phyloP scores from a whole-genome alignment of 495 filamentous ascomycete species.

The Aspergillus panamensis region DNA sequence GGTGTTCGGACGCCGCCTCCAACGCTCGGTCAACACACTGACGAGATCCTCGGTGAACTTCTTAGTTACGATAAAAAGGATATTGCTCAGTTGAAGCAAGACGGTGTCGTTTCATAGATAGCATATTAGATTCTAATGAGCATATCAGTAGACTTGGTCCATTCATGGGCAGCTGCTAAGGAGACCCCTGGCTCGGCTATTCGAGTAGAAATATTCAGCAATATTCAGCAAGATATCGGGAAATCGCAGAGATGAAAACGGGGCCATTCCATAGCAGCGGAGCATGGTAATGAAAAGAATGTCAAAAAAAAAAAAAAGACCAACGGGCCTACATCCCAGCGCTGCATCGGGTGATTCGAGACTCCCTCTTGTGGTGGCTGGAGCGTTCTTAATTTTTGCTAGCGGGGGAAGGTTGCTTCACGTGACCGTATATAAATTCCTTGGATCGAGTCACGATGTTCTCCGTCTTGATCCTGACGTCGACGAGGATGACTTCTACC shows the following conservation, averaged over 20 bases:
- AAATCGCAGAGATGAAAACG: too few relatives aligned
- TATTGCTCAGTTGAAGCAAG: conserved; percentile 59
- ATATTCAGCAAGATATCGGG: too few relatives aligned
- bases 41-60: conserved; percentile 70
- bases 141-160: background rate
- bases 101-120: conserved; percentile 65
- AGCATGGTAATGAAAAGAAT: background rate
- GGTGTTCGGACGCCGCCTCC: conserved; percentile 78
- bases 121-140: background rate
- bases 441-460: conserved; percentile 21
- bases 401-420: conserved; percentile 14
- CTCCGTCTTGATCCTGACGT: background rate
- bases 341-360: too few relatives aligned
- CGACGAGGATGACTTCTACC: background rate
- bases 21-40: conserved; percentile 85
- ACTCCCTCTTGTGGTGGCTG: too few relatives aligned
- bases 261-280: background rate
- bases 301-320: background rate
- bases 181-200: background rate
- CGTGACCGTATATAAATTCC: conserved; percentile 35
- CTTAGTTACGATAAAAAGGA: conserved; percentile 60
- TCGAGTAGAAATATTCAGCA: background rate
- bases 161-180: background rate
- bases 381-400: too few relatives aligned
- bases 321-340: too few relatives aligned